Base-by-base conservation (phyloP, 768 basidiomycete species). In the Agaricus blazei region DNA sequence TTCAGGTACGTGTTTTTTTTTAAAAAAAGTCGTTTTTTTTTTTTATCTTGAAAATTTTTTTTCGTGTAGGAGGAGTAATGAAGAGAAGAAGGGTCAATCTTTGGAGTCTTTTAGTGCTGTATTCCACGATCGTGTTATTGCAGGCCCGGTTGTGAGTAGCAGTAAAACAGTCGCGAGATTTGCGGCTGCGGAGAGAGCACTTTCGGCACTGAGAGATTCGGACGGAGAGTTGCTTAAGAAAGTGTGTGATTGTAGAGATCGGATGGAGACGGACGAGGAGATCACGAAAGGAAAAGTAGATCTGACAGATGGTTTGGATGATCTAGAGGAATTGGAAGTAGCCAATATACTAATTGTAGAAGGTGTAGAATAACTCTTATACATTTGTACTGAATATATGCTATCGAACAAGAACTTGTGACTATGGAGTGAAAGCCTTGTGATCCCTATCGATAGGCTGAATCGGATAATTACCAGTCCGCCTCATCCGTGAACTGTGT, bases 131-230 rank as follows among this genome's bases (percentile, higher is more conserved):
- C 63, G 63, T 5, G 67, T 72, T 5, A 68, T 90, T 29, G 78
- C 73, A 2, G 86, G 85, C 0, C 88, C 89, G 2, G 73, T 90
- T 31, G 70, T 81, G 9, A 82, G 82, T 9, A 60, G 72, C 5
- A 88, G 82, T 58, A 67, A 75, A 36, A 73, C 75, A 1, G 72
- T 88, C n/a, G 84, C 87, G 3, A 88, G 84, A 63, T 84, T 83
- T 28, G 75, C 84, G 44, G 87, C 83, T 1, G 78, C 88, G 1
- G 85, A 88, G 64, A 71, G 76, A 26, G 86, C 87, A 0, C 67
- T 82, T 40, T 63, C 70, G n/a, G 66, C 80, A 29, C 70, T 90
- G 55, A 72, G 69, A 52, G 79, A 85, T 56, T 56, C 70, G 1
- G 62, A 61, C 19, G 78, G 76, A 26, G 74, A 75, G 52, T 71